These are phyloP conservation scores for Ophidiomyces ophidiicola DNA, from an alignment of 2,329 filamentous ascomycete genomes.

Conservation along the genomic window DNA sequence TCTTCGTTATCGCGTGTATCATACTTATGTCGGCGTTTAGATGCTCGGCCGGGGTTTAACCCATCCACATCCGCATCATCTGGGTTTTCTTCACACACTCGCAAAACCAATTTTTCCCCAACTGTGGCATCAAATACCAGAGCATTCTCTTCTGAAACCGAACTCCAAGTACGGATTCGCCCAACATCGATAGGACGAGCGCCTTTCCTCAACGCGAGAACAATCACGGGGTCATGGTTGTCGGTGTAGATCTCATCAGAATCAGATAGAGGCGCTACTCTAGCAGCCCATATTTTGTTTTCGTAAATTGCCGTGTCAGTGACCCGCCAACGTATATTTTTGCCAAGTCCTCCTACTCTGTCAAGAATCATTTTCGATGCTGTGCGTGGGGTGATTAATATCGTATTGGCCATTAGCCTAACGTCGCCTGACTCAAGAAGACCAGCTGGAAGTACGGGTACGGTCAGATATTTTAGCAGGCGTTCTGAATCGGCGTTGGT, in stretches of 20 bases:
- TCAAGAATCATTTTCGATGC: constrained; percentile 60
- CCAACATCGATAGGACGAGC: constrained; percentile 66
- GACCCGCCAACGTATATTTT: constrained; percentile 72
- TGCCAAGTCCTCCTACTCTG: constrained; percentile 77
- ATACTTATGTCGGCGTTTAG: constrained; percentile 48
- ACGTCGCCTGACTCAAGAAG: constrained; percentile 55
- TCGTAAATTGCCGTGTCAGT: constrained; percentile 63
- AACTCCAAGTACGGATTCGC: constrained; percentile 73
- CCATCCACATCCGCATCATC: constrained; percentile 49
- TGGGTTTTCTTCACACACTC: constrained; percentile 61
- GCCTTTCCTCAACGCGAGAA: constrained; percentile 66
- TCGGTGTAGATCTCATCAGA: constrained; percentile 63
- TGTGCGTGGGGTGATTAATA: constrained; percentile 73
- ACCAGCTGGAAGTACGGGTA: constrained; percentile 49
- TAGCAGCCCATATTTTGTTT: constrained; percentile 76
- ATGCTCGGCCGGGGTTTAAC: constrained; percentile 45
- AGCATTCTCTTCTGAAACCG: constrained; percentile 56
- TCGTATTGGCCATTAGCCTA: constrained; percentile 74
- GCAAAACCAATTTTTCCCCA: constrained; percentile 71
- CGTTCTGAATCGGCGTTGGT: constrained; percentile 56
- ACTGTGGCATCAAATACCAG: constrained; percentile 73
- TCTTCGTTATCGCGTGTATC: constrained; percentile 44
- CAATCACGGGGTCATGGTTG: constrained; percentile 63
- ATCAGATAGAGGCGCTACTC: constrained; percentile 58
- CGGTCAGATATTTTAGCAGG: constrained; percentile 49